Base-by-base conservation (phyloP, 1,139 yeast genomes). In the Spathaspora sp. region DNA sequence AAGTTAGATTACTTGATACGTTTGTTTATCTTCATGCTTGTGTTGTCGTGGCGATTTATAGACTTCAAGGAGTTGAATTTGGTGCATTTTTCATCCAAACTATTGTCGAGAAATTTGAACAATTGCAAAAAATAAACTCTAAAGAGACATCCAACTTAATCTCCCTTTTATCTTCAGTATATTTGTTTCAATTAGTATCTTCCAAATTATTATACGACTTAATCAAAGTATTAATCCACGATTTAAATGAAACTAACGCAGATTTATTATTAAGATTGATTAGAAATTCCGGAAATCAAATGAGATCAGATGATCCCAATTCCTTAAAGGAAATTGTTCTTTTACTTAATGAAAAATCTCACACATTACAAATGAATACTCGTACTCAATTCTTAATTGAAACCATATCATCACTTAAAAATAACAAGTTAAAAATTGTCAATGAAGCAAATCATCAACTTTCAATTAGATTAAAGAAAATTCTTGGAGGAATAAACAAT, bases 81-180 rank as follows among this genome's bases (percentile, higher is more conserved):
- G 98, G 97, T 47, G 99, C 98, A 0, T 81, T 74, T 56, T 86
- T 90, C 53, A 74, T 91, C 33, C 99, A 95, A 61, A 75, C 81
- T 0, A 63, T 89, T 45, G 86, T 91, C 25, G 97, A 89, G 55
- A 75, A 72, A 47, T 82, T 82, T 62, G 82, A 80, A 49, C 57
- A 53, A 23, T 62, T 62, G 48, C 60, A 70, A 39, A 58, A 59
- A 6, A 66, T 64, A 6, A 48, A 56, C 0, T 53, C 59, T 5
- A 56, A 59, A 13, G 85, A 83, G 54, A 77, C 86, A 1, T 73
- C 83, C 7, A 93, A 93, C 59, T 59, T 89, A 45, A 65, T 88
- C n/a, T 79, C 91, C 1, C 67, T 93, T 42, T 68, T 95, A 43
- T 82, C 95, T 0, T 86, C 89, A 45, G 76, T 87, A 43, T 95